Percentiles rank a stretch among this genome's conserved stretches.
These are phyloP conservation scores for Achaetomium macrosporum DNA, from an alignment of 2,329 filamentous ascomycete species.

Conservation along the genomic window DNA sequence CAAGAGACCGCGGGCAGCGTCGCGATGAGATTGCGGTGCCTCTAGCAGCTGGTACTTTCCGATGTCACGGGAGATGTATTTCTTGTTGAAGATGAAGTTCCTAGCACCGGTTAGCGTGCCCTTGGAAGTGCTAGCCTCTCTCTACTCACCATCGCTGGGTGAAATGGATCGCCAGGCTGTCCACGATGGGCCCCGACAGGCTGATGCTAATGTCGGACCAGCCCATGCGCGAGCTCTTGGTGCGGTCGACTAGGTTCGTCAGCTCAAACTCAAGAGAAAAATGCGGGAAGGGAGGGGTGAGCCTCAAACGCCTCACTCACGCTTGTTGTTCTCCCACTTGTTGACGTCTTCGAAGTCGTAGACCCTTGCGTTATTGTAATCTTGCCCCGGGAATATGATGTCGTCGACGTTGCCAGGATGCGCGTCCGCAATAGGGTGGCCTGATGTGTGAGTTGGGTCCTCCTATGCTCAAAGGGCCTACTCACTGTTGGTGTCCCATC, in stretches of 20 bases:
- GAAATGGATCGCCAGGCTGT: constrained; percentile 73
- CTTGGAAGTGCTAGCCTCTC: neutral
- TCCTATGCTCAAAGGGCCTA: neutral
- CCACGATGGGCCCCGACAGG: constrained; percentile 66
- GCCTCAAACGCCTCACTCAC: constrained; percentile 29
- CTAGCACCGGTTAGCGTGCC: constrained; percentile 28
- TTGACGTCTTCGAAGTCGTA: constrained; percentile 74
- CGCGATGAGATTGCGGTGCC: constrained; percentile 21
- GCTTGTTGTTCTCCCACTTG: constrained; percentile 79
- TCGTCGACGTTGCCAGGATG: constrained; percentile 71
- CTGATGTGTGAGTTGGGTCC: constrained; percentile 25
- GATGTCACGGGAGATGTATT: constrained; percentile 56
- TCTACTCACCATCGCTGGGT: constrained; percentile 64
- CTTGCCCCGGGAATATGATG: constrained; percentile 81
- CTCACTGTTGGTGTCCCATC: constrained; percentile 76
- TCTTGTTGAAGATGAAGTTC: constrained; percentile 82
- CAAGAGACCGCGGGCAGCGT: constrained; percentile 18
- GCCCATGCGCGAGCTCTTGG: constrained; percentile 77
- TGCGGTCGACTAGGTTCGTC: constrained; percentile 58
- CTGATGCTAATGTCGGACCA: constrained; percentile 85
- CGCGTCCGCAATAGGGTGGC: constrained; percentile 74
- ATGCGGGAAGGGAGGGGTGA: too few species aligned
- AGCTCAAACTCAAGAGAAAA: neutral
- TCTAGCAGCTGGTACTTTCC: constrained; percentile 41
- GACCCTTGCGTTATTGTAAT: constrained; percentile 84